Percentiles rank a stretch among this genome's conserved stretches.
These are phyloP conservation scores for Eustoma russellianum DNA, from an alignment of 257 asterid genomes.

Conservation along the genomic window DNA sequence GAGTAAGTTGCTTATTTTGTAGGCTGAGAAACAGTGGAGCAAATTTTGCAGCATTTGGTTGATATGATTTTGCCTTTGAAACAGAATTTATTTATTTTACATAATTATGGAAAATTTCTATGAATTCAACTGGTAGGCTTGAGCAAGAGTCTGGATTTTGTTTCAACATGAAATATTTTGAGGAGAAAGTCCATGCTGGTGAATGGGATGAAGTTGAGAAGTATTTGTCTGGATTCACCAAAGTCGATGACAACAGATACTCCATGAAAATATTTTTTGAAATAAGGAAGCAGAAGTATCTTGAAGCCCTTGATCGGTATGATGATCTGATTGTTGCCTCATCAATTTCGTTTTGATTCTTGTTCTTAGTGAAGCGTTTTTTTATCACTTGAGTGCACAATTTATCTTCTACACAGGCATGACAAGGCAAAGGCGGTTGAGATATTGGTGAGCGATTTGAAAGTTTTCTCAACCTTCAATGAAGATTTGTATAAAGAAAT, in stretches of 20 bases:
- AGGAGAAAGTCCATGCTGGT: conserved; percentile 95
- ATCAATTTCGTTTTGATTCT: background rate
- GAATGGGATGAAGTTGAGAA: conserved; percentile 99
- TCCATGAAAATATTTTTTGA: conserved; percentile 97
- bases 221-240: conserved; percentile 88
- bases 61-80: background rate
- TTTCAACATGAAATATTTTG: conserved; percentile 95
- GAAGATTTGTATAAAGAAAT: conserved; percentile 89
- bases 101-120: background rate
- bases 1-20: background rate
- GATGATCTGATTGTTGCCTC: background rate
- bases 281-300: conserved; percentile 94
- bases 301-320: conserved; percentile 94
- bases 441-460: conserved; percentile 73
- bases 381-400: background rate
- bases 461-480: conserved; percentile 80
- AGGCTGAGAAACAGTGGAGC: background rate
- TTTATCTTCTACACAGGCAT: conserved; percentile 40
- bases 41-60: background rate
- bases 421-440: conserved; percentile 93
- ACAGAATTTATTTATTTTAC: background rate
- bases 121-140: conserved; percentile 42
- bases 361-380: background rate
- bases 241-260: conserved; percentile 92
- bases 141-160: conserved; percentile 94